phyloP scores from a whole-genome alignment of 1,284 basidiomycete species.

The Coniferiporia weirii region DNA sequence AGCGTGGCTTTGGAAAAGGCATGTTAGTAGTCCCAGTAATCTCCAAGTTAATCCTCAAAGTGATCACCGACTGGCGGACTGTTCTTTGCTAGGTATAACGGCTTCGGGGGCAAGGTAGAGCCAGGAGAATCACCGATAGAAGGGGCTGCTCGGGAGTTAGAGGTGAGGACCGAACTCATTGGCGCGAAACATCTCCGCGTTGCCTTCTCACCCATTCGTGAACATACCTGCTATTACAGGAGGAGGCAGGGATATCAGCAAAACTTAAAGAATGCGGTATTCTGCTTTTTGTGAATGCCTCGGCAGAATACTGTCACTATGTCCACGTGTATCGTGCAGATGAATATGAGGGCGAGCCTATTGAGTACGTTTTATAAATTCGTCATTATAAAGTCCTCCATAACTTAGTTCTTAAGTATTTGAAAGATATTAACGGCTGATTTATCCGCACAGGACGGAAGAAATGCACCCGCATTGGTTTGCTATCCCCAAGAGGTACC shows the following conservation, averaged over 20 bases:
- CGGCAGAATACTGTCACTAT: constrained; percentile 21
- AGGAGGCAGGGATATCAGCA: constrained; percentile 32
- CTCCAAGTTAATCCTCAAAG: background rate
- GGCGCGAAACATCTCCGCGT: background rate
- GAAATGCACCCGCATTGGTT: constrained; percentile 41
- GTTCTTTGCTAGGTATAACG: constrained; percentile 37
- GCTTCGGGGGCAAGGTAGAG: constrained; percentile 47
- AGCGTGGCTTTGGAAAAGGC: constrained; percentile 40
- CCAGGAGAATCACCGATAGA: constrained; percentile 34
- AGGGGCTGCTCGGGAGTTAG: constrained; percentile 40
- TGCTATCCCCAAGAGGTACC: constrained; percentile 25
- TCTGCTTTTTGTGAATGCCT: constrained; percentile 23
- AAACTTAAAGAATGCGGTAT: constrained; percentile 22
- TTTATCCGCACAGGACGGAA: constrained; percentile 28
- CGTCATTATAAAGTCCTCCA: too few species aligned
- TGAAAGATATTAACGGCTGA: background rate
- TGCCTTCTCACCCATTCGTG: background rate
- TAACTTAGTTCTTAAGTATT: background rate
- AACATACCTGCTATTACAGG: constrained; percentile 22
- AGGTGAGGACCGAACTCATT: constrained; percentile 23
- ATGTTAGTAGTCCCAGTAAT: constrained; percentile 30
- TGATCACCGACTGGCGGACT: background rate
- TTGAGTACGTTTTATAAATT: constrained; percentile 22
- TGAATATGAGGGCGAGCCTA: constrained; percentile 19
- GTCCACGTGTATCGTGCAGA: constrained; percentile 25